Conservation (phyloP, 139 green algal species). For the Coccomyxa sp. region DNA sequence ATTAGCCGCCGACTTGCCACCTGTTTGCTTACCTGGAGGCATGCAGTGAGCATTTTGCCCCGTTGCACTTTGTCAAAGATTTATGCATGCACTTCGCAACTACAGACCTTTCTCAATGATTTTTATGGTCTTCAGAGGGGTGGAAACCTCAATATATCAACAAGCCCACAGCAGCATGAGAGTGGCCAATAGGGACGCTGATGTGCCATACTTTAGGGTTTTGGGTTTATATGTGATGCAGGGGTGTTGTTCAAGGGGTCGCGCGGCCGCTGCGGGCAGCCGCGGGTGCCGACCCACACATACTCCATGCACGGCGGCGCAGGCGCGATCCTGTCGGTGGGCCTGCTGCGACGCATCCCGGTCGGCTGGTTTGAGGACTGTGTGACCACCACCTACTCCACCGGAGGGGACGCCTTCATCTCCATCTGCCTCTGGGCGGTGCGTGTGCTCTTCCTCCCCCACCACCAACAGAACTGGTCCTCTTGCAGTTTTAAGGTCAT, state of each 20-base stretch:
- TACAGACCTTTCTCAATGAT: no score
- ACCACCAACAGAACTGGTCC: background rate
- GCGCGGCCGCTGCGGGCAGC: slow-evolving; percentile 5
- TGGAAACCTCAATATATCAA: no score
- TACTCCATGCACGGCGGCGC: slow-evolving; percentile 24
- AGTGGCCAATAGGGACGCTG: background rate
- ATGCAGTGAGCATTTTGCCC: no score
- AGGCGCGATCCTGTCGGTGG: slow-evolving; percentile 13
- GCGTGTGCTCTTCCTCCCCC: background rate
- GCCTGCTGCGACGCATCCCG: slow-evolving; percentile 7
- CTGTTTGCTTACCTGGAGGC: no score
- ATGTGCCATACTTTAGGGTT: background rate
- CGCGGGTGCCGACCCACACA: background rate
- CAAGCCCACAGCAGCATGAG: background rate
- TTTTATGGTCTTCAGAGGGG: no score
- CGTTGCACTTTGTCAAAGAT: no score
- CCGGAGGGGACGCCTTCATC: slow-evolving; percentile 23
- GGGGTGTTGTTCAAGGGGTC: background rate
- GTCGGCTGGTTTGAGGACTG: slow-evolving; percentile 16
- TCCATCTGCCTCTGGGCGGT: slow-evolving; percentile 27
- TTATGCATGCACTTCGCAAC: no score
- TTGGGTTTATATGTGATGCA: slow-evolving; percentile 1
- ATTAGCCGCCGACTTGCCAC: no score
- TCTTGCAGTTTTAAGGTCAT: background rate
- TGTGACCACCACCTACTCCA: slow-evolving; percentile 6